phyloP scores from a whole-genome alignment of 257 asterid genomes.

The Solanum pennellii region DNA sequence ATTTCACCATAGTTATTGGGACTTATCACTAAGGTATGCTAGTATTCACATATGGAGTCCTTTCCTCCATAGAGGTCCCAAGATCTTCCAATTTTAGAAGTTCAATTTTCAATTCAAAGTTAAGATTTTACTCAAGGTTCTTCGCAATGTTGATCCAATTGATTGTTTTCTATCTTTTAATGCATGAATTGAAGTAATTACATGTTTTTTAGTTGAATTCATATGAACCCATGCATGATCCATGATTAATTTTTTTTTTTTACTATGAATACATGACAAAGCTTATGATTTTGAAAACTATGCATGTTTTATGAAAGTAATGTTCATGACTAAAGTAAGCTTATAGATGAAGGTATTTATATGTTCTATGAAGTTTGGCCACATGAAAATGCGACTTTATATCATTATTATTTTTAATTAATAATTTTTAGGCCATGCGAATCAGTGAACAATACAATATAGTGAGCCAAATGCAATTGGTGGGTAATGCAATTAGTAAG shows the following conservation, averaged over 20 bases:
- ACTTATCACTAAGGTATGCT: not conserved
- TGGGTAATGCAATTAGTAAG: too few species aligned
- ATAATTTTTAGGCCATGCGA: not conserved
- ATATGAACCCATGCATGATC: not conserved
- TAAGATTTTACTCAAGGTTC: not conserved
- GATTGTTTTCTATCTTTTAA: not conserved
- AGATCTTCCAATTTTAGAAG: not conserved
- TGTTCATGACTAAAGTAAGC: too few species aligned
- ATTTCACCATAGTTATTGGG: not conserved
- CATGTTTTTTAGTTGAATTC: not conserved
- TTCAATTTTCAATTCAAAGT: not conserved
- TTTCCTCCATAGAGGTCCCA: not conserved
- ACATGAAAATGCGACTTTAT: too few species aligned
- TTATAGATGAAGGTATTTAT: too few species aligned
- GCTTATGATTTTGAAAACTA: too few species aligned
- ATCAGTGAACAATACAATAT: not conserved
- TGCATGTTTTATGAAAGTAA: too few species aligned
- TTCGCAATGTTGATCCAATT: not conserved
- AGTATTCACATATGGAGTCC: not conserved
- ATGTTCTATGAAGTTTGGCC: too few species aligned
- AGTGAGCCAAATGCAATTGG: not conserved
- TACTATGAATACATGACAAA: not conserved
- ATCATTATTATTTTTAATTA: too few species aligned
- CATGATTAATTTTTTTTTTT: not conserved
- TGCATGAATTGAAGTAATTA: not conserved